phyloP scores from a whole-genome alignment of 768 basidiomycete genomes.

The Mycena chlorophos region DNA sequence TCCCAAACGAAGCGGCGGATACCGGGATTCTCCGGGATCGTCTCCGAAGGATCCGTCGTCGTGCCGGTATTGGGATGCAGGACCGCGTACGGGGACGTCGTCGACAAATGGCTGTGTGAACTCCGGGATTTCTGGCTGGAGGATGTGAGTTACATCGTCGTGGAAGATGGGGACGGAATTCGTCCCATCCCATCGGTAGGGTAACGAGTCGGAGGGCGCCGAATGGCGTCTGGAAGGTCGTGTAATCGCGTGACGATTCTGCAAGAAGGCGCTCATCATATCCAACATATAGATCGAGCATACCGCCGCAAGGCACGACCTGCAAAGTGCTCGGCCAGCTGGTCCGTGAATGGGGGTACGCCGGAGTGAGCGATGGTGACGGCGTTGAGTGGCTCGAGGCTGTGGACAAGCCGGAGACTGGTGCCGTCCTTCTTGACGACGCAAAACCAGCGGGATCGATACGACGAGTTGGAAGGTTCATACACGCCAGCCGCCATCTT shows the following conservation, averaged over 20 bases:
- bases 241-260: constrained; percentile 29
- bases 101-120: constrained; percentile 26
- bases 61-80: constrained; percentile 18
- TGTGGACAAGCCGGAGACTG: constrained; percentile 26
- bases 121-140: constrained; percentile 30
- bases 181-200: constrained; percentile 34
- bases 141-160: constrained; percentile 26
- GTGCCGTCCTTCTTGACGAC: constrained; percentile 3
- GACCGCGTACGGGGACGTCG: constrained; percentile 29
- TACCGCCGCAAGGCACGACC: constrained; percentile 18
- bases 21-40: constrained; percentile 27
- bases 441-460: constrained; percentile 1
- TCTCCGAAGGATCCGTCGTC: constrained; percentile 23
- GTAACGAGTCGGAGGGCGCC: constrained; percentile 22
- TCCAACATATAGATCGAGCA: constrained; percentile 26
- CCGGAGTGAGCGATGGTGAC: constrained; percentile 25
- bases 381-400: constrained; percentile 29
- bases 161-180: constrained; percentile 25
- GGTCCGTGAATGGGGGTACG: constrained; percentile 18
- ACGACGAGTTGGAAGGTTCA: constrained; percentile 1
- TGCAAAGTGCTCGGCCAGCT: constrained; percentile 16
- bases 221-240: constrained; percentile 32
- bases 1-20: constrained; percentile 20
- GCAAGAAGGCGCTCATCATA: constrained; percentile 29
- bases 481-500: constrained; percentile 1